These are phyloP conservation scores for Reutealis trisperma DNA, from an alignment of 345 rosid genomes.

Conservation along the genomic window DNA sequence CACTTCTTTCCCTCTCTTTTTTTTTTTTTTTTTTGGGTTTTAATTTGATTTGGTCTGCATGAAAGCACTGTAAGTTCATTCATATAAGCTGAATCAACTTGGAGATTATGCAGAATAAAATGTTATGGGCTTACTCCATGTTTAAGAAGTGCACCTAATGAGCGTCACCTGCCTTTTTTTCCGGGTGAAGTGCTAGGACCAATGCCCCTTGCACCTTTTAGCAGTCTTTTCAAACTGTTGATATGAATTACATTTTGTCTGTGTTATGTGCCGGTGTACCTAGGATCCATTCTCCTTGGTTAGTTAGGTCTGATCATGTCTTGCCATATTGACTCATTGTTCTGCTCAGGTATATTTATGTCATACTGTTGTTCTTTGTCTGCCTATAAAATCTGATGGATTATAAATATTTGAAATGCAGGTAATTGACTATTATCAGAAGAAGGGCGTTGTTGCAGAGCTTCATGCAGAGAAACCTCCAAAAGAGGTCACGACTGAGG, in stretches of 20 bases:
- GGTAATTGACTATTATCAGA: conserved; percentile 80
- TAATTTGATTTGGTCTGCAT: no score
- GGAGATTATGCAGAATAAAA: no score
- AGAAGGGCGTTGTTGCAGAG: conserved; percentile 65
- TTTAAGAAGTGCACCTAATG: no score
- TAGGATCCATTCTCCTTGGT: not conserved
- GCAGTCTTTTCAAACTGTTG: not conserved
- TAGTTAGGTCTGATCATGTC: not conserved
- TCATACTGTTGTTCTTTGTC: not conserved
- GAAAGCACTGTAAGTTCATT: no score
- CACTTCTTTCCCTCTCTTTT: no score
- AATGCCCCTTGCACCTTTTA: no score
- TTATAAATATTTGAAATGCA: conserved; percentile 28
- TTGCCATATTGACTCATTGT: not conserved
- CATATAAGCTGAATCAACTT: no score
- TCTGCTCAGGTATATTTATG: not conserved
- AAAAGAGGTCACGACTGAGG: conserved; percentile 66
- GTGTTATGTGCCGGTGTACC: not conserved
- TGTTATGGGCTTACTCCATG: no score
- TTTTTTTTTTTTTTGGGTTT: no score
- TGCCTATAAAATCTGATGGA: not conserved
- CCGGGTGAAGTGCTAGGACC: no score
- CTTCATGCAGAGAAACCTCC: conserved; percentile 87
- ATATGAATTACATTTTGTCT: not conserved
- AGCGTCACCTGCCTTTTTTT: no score